phyloP scores from a whole-genome alignment of 176 grass and related monocot species.

The Eleusine indica region DNA sequence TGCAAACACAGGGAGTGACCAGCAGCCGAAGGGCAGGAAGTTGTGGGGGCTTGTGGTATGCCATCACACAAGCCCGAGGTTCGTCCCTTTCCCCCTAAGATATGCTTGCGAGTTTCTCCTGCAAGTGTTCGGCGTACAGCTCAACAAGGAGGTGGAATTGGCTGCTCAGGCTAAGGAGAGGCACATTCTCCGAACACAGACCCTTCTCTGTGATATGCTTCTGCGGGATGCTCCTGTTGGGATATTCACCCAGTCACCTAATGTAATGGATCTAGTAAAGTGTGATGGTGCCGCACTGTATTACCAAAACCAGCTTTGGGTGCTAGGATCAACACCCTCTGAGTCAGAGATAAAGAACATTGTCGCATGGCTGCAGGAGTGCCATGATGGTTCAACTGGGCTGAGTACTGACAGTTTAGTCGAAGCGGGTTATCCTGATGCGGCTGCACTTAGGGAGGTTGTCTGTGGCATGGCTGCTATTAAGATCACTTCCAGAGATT shows the following conservation, averaged over 20 bases:
- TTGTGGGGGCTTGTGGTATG: conserved; percentile 92
- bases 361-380: conserved; percentile 70
- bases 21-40: conserved; percentile 67
- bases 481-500: conserved; percentile 84
- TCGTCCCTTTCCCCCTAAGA: conserved; percentile 88
- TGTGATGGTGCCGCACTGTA: conserved; percentile 81
- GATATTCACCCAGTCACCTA: conserved; percentile 89
- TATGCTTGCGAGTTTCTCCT: conserved; percentile 96
- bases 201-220: conserved; percentile 95
- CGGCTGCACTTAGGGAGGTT: conserved; percentile 63
- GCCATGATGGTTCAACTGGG: conserved; percentile 83
- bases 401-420: conserved; percentile 89
- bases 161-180: conserved; percentile 87
- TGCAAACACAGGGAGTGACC: conserved; percentile 39
- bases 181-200: conserved; percentile 82
- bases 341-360: conserved; percentile 79
- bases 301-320: conserved; percentile 80
- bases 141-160: conserved; percentile 88
- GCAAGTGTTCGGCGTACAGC: conserved; percentile 90
- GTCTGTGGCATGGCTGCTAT: conserved; percentile 94
- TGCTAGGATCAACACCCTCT: conserved; percentile 61
- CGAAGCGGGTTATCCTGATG: conserved; percentile 87
- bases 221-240: conserved; percentile 83
- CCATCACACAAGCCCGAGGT: conserved; percentile 83
- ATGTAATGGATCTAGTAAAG: conserved; percentile 92